Percentiles rank a stretch among this genome's conserved stretches.
These are phyloP conservation scores for Ceratonia siliqua DNA, from an alignment of 306 rosid genomes.

Conservation along the genomic window DNA sequence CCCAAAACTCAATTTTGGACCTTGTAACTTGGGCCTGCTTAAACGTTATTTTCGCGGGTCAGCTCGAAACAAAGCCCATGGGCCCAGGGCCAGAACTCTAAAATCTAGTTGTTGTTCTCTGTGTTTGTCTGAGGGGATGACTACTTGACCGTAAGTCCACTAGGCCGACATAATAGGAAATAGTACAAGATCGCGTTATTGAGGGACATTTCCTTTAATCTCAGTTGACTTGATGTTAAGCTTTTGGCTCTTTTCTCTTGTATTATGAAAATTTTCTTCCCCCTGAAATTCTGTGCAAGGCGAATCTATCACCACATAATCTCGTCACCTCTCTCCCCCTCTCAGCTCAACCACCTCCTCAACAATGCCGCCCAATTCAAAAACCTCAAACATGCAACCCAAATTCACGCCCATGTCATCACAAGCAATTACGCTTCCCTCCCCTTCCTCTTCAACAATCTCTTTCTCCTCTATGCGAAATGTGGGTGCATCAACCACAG, in stretches of 20 bases:
- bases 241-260: background rate
- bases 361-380: constrained; percentile 13
- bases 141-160: no score
- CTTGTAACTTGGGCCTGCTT: background rate
- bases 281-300: background rate
- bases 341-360: constrained; percentile 36
- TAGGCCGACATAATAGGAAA: background rate
- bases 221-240: background rate
- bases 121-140: no score
- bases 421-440: constrained; percentile 27
- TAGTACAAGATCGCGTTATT: background rate
- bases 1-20: background rate
- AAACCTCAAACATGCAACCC: constrained; percentile 38
- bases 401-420: constrained; percentile 53
- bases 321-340: constrained; percentile 30
- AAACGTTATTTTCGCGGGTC: no score
- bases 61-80: no score
- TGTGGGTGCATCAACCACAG: constrained; percentile 40
- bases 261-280: constrained; percentile 32
- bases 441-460: constrained; percentile 49
- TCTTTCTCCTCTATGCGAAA: constrained; percentile 52
- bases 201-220: background rate
- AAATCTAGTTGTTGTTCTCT: no score
- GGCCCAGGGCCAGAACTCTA: no score
- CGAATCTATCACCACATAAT: background rate